Evolutionary conservation across 2,329 filamentous ascomycete species (phyloP), one percentile per base, ranked within the genome.

Genomic region (Nannizzia gypsea): DNA sequence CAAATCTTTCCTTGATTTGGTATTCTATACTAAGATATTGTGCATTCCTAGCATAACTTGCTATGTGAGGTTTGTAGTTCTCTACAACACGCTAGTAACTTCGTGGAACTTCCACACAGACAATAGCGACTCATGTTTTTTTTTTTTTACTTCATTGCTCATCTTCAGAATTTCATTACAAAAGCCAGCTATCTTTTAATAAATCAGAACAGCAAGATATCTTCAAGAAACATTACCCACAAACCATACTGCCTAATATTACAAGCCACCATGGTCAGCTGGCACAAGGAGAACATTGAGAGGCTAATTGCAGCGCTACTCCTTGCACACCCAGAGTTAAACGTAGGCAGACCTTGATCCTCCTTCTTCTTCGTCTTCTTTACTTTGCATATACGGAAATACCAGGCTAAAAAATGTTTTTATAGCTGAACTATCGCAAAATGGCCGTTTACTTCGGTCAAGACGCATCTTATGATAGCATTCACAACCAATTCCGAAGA

Each of bases 401-500:
- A 4, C 6, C 38, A 42, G 1, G 38, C 38, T 42, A 42, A 42
- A n/a, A 6, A 17, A 17, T 20, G 5, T 6, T 5, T 42, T 20
- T 42, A 24, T 57, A 81, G 79, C 69, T 79, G 22, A 73, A 81
- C 60, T 74, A 75, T 64, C 66, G 65, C 1, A 67, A 70, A 2
- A 74, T 79, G 24, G 78, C 78, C 0, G 64, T 66, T 1, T 67
- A 77, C 57, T 81, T 76, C 63, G 77, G 76, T 0, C 64, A 71
- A 6, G 75, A 73, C 0, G 75, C 76, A 0, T 80, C 75, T 0
- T 79, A 78, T 67, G 71, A 80, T 61, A 69, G 78, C 0, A 73
- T 81, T 24, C 75, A 81, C 62, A 71, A 72, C 48, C 73, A 72
- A 2, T 73, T 81, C 38, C 75, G 77, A 48, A 72, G 70, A 52